phyloP scores from a whole-genome alignment of 2,329 filamentous ascomycete genomes.

The Teratosphaeriaceae sp. region DNA sequence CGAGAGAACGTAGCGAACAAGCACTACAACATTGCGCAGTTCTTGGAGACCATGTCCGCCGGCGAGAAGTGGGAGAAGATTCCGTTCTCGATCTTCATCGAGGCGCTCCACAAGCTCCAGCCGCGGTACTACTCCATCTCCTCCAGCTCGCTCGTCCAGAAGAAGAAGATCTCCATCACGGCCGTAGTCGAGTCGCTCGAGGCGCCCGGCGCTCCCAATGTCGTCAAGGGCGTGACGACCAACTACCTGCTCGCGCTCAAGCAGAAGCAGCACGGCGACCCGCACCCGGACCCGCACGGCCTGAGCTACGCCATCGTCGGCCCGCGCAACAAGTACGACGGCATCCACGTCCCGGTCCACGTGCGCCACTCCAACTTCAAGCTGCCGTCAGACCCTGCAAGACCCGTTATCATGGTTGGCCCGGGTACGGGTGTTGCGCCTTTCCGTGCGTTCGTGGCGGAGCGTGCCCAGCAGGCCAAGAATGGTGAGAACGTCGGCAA shows the following conservation, averaged over 20 bases:
- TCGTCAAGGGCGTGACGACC: constrained; percentile 92
- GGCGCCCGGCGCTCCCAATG: constrained; percentile 65
- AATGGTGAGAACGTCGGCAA: constrained; percentile 77
- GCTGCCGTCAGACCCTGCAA: constrained; percentile 87
- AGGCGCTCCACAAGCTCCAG: constrained; percentile 90
- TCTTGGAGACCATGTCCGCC: constrained; percentile 66
- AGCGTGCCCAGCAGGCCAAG: constrained; percentile 76
- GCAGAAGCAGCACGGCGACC: constrained; percentile 90
- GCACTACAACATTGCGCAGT: constrained; percentile 83
- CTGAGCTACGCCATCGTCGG: constrained; percentile 81
- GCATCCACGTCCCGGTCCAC: constrained; percentile 89
- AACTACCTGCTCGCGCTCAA: constrained; percentile 95
- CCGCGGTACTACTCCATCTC: constrained; percentile 99
- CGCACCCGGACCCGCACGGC: constrained; percentile 73
- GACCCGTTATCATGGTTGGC: constrained; percentile 93
- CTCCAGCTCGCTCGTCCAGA: constrained; percentile 88
- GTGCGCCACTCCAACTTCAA: constrained; percentile 99
- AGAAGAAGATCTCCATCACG: constrained; percentile 90
- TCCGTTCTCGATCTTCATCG: constrained; percentile 91
- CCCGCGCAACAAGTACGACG: constrained; percentile 94
- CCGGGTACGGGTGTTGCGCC: constrained; percentile 93
- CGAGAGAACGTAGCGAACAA: constrained; percentile 73
- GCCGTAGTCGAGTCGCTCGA: constrained; percentile 83
- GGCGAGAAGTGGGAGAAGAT: constrained; percentile 73
- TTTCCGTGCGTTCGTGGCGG: constrained; percentile 98